Evolutionary conservation across 2,329 filamentous ascomycete genomes (phyloP), one percentile per base, ranked within the genome.

Genomic region (Clonostachys solani): DNA sequence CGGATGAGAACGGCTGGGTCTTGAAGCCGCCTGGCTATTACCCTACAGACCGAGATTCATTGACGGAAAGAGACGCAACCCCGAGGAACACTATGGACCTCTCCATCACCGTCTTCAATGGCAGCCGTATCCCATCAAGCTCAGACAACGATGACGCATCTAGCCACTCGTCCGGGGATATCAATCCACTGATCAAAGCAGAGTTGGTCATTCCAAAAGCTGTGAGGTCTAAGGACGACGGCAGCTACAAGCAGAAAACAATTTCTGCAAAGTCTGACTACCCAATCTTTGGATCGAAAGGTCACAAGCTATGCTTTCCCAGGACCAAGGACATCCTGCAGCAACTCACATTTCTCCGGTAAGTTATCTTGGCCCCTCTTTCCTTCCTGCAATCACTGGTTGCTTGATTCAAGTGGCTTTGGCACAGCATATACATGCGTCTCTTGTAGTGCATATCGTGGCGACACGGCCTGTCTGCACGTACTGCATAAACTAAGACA

Each of bases 21-120:
- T 74, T 94, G 51, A 96, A 96, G 66, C 91, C 92, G 1, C 63
- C 76, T 33, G 86, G 86, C 15, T 94, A 91, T 63, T 84, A 83
- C 49, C 74, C 72, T 53, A 61, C 66, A 16, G 66, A 72, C 49
- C 71, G 63, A 52, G 48, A 47, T n/a, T 57, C 60, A 15, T 58
- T 63, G 18, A 66, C 66, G 5, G 72, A 78, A 47, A 68, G 70
- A 40, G 66, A 74, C 19, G 72, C 71, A 2, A 67, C 76, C 5
- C 60, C 67, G 5, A 74, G 74, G 40, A 73, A 71, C 48, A 81
- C 71, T 1, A 66, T 95, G 33, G 78, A 87, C 54, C 72, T 96
- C 9, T 75, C 69, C 43, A 84, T 96, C 53, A 86, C 83, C 34
- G 67, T 96, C 23, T 77, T 90, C 49, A 89, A 88, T 6, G 92